phyloP scores from a whole-genome alignment of 441 rosid species.

The Manihot esculenta region DNA sequence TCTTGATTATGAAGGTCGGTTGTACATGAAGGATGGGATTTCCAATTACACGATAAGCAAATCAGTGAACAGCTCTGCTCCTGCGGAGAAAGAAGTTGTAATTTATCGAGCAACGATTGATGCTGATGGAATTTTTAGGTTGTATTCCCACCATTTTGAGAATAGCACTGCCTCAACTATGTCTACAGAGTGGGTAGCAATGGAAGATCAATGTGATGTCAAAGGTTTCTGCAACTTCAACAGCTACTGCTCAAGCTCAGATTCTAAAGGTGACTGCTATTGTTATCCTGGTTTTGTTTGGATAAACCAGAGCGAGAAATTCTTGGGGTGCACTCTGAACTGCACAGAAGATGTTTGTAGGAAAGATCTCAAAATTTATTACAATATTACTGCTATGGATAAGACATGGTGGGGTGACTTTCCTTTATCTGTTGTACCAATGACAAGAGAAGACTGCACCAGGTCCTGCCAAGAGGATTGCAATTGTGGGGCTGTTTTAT shows the following conservation, averaged over 20 bases:
- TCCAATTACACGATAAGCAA: neutral
- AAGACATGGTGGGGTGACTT: neutral
- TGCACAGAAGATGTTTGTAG: constrained; percentile 3
- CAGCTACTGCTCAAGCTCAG: constrained; percentile 18
- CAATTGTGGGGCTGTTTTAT: constrained; percentile 21
- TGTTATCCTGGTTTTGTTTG: constrained; percentile 24
- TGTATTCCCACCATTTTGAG: constrained; percentile 18
- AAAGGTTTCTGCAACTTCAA: constrained; percentile 23
- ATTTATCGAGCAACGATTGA: constrained; percentile 28
- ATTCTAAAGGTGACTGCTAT: neutral
- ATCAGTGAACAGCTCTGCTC: constrained; percentile 1
- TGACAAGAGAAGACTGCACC: constrained; percentile 12
- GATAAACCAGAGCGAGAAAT: neutral
- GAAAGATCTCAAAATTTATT: neutral
- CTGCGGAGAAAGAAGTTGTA: neutral
- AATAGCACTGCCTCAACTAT: neutral
- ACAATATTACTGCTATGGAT: neutral
- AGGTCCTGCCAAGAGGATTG: constrained; percentile 22
- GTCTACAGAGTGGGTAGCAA: neutral
- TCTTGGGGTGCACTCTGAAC: constrained; percentile 17
- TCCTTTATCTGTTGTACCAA: neutral
- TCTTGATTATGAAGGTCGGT: neutral
- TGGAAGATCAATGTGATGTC: neutral
- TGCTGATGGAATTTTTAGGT: constrained; percentile 27
- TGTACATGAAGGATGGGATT: neutral